Base-by-base conservation (phyloP, 2,329 filamentous ascomycete genomes). In the Pyricularia pennisetigena region DNA sequence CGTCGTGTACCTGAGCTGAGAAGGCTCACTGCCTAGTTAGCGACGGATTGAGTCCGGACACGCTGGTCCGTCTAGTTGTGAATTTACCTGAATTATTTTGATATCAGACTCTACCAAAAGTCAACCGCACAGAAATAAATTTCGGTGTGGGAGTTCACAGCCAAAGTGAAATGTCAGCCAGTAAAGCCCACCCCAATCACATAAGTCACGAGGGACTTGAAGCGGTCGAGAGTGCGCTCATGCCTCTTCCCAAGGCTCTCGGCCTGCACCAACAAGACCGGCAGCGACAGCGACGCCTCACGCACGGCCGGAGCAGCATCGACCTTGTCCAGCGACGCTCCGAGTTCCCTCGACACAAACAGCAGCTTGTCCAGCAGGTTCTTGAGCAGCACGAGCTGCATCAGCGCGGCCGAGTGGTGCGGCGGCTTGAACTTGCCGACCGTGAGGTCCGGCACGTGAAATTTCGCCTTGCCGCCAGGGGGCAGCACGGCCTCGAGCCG, bases 1-100 rank as follows among this genome's bases (percentile, higher is more conserved):
- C 68, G 68, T 85, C 65, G 76, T 85, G 28, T 82, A 83, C 73
- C 69, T 85, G 66, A 54, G 20, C 20, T 54, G 41, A 54, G 20
- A n/a, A 5, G 5, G 20, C 20, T n/a, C 16, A 3, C 41, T 8
- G 41, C 20, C 41, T n/a, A 4, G 20, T 54, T 54, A n/a, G 41
- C 28, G 24, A 20, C 2, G 24, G 61, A n/a, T 28, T 3, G n/a
- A 23, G 14, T 28, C 9, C 1, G 24, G 61, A 63, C 28, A 28
- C 10, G 23, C 9, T n/a, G n/a, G 20, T n/a, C 41, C 8, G 20
- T n/a, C 41, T n/a, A 54, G 20, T 28, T 8, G 1, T 30, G n/a
- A 26, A 14, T 41, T 28, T 63, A 63, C 12, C 24, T 63, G 16
- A 28, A 63, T 8, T 8, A 54, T 12, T 12, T 54, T 54, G n/a